Percentiles rank a stretch among this genome's conserved stretches.
Conservation (phyloP, 2,329 filamentous ascomycete genomes). For the Neoarthrinium moseri region DNA sequence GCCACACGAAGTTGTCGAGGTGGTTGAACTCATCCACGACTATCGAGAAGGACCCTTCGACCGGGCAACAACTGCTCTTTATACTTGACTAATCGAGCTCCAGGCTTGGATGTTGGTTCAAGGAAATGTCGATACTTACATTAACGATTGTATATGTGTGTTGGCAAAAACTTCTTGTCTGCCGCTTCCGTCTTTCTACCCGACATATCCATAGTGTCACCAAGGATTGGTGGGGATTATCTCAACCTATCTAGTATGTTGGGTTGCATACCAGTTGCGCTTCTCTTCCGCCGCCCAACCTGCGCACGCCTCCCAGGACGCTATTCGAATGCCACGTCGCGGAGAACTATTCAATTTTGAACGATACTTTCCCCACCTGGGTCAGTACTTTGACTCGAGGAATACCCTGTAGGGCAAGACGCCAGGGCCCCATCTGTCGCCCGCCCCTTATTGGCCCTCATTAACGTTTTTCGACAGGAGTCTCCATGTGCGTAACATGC, state of each 20-base stretch:
- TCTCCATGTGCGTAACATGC: conserved; percentile 8
- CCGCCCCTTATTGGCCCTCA: conserved; percentile 3
- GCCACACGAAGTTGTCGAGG: no score
- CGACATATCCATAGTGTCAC: conserved; percentile 18
- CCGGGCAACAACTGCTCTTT: conserved; percentile 19
- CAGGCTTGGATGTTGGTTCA: conserved; percentile 13
- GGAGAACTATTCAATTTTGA: conserved; percentile 22
- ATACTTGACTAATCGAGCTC: conserved; percentile 21
- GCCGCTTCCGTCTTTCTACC: conserved; percentile 26
- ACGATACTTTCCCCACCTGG: conserved; percentile 17
- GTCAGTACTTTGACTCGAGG: conserved; percentile 15
- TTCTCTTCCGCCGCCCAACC: conserved; percentile 25
- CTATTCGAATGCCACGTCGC: conserved; percentile 33
- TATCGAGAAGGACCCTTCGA: no score
- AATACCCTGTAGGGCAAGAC: neutral
- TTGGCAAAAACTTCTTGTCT: conserved; percentile 23
- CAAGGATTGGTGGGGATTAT: conserved; percentile 27
- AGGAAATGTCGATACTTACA: conserved; percentile 7
- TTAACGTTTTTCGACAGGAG: neutral
- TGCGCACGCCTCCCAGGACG: conserved; percentile 23
- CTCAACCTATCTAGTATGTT: conserved; percentile 28
- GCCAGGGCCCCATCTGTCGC: conserved; percentile 2
- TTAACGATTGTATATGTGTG: conserved; percentile 17
- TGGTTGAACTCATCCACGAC: no score
- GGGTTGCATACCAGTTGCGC: conserved; percentile 33